Percentiles rank a stretch among this genome's conserved stretches.
Conservation (phyloP, 352 stramenopile genomes). For the Phytophthora hibernalis region DNA sequence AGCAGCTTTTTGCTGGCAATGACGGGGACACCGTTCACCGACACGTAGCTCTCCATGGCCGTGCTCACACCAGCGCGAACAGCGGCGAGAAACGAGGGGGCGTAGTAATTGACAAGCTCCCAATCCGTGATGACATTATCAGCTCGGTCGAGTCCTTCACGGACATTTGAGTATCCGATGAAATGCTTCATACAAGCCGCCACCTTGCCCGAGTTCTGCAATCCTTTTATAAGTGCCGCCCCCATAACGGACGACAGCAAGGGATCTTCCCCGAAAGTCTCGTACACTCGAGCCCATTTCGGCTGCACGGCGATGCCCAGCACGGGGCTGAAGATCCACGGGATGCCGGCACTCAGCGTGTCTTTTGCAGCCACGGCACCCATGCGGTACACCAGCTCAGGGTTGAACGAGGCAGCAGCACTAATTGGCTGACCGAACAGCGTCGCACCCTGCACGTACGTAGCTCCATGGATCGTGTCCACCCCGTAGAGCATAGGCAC, state of each 20-base stretch:
- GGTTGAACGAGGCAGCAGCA: conserved; percentile 91
- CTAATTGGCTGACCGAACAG: conserved; percentile 91
- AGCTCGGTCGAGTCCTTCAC: conserved; percentile 71
- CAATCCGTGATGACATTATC: conserved; percentile 75
- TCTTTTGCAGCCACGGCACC: conserved; percentile 85
- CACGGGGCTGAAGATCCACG: conserved; percentile 93
- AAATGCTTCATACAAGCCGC: conserved; percentile 93
- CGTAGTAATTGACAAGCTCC: conserved; percentile 78
- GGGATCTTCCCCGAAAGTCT: conserved; percentile 95
- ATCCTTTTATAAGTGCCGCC: conserved; percentile 71
- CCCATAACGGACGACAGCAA: conserved; percentile 76
- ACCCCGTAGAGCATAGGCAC: conserved; percentile 88
- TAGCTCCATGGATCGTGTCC: conserved; percentile 92
- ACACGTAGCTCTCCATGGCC: conserved; percentile 93
- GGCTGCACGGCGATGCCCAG: conserved; percentile 84
- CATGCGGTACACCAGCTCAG: conserved; percentile 69
- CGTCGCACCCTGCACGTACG: conserved; percentile 85
- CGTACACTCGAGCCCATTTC: conserved; percentile 91
- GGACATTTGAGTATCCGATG: conserved; percentile 82
- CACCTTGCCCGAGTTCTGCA: conserved; percentile 72
- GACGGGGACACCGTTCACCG: conserved; percentile 87
- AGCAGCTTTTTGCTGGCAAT: conserved; percentile 86
- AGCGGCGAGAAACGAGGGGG: conserved; percentile 77
- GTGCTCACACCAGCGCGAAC: conserved; percentile 78
- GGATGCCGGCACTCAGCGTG: conserved; percentile 87